phyloP scores from a whole-genome alignment of 225 moss, liverwort and hornwort genomes.

The Anthoceros angustus region DNA sequence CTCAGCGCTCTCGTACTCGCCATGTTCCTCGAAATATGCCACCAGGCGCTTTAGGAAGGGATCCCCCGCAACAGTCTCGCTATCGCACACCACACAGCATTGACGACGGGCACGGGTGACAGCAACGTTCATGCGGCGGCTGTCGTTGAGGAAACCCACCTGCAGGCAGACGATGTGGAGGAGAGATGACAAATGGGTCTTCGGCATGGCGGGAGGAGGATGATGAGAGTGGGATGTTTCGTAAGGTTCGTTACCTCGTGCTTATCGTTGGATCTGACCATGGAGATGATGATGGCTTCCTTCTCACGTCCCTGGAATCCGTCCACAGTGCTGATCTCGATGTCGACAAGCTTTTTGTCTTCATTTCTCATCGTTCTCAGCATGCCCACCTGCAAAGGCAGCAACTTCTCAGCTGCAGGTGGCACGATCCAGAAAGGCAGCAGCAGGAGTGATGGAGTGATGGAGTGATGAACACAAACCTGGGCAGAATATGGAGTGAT shows the following conservation, averaged over 20 bases:
- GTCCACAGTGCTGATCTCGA: conserved; percentile 92
- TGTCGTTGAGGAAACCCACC: conserved; percentile 93
- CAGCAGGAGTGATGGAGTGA: not conserved
- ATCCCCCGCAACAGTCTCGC: conserved; percentile 69
- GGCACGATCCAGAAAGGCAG: not conserved
- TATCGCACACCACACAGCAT: conserved; percentile 83
- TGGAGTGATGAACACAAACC: conserved; percentile 13
- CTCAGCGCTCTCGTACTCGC: conserved; percentile 83
- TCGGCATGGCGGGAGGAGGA: no score
- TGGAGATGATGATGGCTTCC: conserved; percentile 96
- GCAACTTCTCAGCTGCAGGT: conserved; percentile 6
- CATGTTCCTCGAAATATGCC: conserved; percentile 60
- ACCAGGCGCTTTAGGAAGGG: conserved; percentile 69
- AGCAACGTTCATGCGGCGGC: conserved; percentile 94
- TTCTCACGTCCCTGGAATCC: conserved; percentile 99
- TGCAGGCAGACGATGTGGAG: conserved; percentile 13
- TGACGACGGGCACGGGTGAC: conserved; percentile 89
- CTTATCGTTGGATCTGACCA: conserved; percentile 92
- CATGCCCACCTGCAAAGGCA: conserved; percentile 45
- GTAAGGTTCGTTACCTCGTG: conserved; percentile 50
- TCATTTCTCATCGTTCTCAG: conserved; percentile 56
- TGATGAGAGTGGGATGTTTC: no score
- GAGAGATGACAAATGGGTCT: not conserved
- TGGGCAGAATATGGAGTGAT: conserved; percentile 92
- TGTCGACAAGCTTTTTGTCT: conserved; percentile 45